phyloP scores from a whole-genome alignment of 345 rosid species.

The Salix suchowensis region DNA sequence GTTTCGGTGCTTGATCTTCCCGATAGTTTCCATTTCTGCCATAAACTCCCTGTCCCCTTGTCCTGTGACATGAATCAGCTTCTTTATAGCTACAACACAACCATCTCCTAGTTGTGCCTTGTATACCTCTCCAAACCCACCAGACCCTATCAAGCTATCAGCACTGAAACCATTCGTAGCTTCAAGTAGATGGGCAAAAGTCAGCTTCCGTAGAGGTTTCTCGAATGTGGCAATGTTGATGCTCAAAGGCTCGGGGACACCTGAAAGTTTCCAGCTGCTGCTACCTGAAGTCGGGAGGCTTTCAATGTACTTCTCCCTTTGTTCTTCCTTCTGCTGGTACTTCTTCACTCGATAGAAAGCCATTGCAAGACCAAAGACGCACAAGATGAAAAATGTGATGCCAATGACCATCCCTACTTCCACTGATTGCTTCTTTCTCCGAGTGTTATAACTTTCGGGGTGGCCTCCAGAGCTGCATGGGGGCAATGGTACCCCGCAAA shows the following conservation, averaged over 20 bases:
- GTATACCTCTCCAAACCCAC: conserved; percentile 98
- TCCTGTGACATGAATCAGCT: conserved; percentile 74
- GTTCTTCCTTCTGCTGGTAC: conserved; percentile 51
- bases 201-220: conserved; percentile 83
- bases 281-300: conserved; percentile 88
- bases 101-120: conserved; percentile 82
- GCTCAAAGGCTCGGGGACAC: conserved; percentile 88
- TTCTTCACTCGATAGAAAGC: conserved; percentile 62
- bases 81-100: conserved; percentile 79
- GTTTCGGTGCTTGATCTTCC: conserved; percentile 94
- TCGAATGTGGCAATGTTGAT: conserved; percentile 95
- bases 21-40: conserved; percentile 99
- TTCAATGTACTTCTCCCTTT: conserved; percentile 72
- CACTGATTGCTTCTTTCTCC: conserved; percentile 41
- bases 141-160: conserved; percentile 81
- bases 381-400: conserved; percentile 56
- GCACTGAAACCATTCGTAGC: conserved; percentile 95
- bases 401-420: conserved; percentile 69
- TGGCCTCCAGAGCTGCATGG: conserved; percentile 53
- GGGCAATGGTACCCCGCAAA: conserved; percentile 77
- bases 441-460: conserved; percentile 7
- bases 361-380: conserved; percentile 51
- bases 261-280: conserved; percentile 88
- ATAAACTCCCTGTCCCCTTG: conserved; percentile 98
- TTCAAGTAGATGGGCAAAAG: conserved; percentile 85